These are phyloP conservation scores for Schizothecium vesticola DNA, from an alignment of 495 filamentous ascomycete species.

Conservation along the genomic window DNA sequence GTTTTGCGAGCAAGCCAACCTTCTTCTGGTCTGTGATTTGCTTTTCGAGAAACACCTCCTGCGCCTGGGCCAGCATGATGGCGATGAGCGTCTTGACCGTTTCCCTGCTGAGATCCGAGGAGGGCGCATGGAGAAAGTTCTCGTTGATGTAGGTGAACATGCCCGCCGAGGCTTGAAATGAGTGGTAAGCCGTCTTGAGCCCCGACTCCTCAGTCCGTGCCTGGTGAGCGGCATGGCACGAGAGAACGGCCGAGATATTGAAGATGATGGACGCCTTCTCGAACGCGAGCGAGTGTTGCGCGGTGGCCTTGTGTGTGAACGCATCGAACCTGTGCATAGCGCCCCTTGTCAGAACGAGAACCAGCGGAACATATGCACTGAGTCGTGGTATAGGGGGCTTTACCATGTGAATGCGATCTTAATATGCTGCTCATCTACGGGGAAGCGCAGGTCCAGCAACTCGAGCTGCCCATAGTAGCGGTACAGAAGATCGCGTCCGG, in stretches of 20 bases:
- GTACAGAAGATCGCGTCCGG: conserved; percentile 88
- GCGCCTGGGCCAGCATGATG: conserved; percentile 89
- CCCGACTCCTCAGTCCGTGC: conserved; percentile 86
- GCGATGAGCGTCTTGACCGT: conserved; percentile 92
- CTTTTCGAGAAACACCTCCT: conserved; percentile 96
- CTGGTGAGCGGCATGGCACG: conserved; percentile 91
- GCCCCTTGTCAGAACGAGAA: neutral
- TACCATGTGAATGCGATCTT: conserved; percentile 99
- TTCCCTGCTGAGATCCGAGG: conserved; percentile 86
- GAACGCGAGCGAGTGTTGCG: conserved; percentile 93
- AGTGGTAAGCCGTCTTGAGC: conserved; percentile 94
- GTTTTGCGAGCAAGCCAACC: conserved; percentile 82
- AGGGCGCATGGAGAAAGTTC: conserved; percentile 96
- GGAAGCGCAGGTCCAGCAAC: conserved; percentile 88
- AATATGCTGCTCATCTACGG: conserved; percentile 97
- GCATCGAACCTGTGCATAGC: conserved; percentile 75
- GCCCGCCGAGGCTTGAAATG: conserved; percentile 93
- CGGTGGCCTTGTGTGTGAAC: conserved; percentile 92
- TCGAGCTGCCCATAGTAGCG: conserved; percentile 97
- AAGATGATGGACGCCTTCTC: conserved; percentile 99
- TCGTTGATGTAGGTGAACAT: conserved; percentile 99
- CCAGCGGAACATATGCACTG: neutral
- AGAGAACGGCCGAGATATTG: conserved; percentile 96
- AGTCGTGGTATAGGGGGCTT: conserved; percentile 9
- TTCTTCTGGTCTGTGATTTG: conserved; percentile 92